phyloP scores from a whole-genome alignment of 306 rosid species.

The Datisca glomerata region DNA sequence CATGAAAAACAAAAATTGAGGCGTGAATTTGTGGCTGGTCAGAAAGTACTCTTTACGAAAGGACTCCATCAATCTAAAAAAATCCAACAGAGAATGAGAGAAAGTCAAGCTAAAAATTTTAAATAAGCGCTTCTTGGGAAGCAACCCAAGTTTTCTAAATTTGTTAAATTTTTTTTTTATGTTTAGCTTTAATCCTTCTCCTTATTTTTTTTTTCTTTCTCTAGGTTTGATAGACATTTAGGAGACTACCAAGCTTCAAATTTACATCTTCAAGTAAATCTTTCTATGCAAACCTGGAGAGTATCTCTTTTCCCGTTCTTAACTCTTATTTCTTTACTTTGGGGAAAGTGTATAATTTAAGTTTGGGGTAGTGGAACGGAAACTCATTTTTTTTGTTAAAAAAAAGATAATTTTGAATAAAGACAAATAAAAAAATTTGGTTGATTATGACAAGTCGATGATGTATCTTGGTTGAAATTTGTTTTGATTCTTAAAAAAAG shows the following conservation, averaged over 20 bases:
- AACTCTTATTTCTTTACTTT: background rate
- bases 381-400: too few species aligned
- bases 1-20: background rate
- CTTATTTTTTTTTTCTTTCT: too few species aligned
- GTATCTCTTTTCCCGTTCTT: background rate
- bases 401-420: too few species aligned
- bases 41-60: background rate
- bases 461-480: too few species aligned
- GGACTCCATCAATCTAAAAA: background rate
- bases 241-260: background rate
- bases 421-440: too few species aligned
- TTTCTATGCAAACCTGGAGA: background rate
- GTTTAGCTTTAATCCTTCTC: background rate
- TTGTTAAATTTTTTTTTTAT: too few species aligned
- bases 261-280: background rate
- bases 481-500: too few species aligned
- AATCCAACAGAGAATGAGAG: background rate
- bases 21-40: background rate
- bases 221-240: background rate
- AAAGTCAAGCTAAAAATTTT: background rate
- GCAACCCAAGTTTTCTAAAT: too few species aligned
- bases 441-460: too few species aligned
- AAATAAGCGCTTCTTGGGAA: too few species aligned
- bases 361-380: background rate
- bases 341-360: background rate